phyloP scores from a whole-genome alignment of 371 early-diverging fungal genomes.

The Nematocida ausubeli region DNA sequence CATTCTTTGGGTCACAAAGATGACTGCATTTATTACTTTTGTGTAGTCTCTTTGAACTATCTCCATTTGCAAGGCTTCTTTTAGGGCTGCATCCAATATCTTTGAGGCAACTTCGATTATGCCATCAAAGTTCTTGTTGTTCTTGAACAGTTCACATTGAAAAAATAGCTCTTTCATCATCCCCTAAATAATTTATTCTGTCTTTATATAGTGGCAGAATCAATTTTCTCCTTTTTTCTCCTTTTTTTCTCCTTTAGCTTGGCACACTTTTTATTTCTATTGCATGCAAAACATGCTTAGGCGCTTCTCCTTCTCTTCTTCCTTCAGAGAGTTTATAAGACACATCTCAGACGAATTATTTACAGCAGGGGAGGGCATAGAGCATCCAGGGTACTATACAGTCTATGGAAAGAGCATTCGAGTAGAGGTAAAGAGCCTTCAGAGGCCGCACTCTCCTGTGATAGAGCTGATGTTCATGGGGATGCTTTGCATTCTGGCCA shows the following conservation, averaged over 20 bases:
- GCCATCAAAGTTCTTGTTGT: conserved; percentile 16
- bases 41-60: not conserved
- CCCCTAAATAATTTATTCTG: not conserved
- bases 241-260: no score
- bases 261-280: not conserved
- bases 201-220: not conserved
- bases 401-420: not conserved
- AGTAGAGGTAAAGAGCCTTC: conserved; percentile 13
- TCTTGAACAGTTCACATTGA: conserved; percentile 1
- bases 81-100: not conserved
- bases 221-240: not conserved
- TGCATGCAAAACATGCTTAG: not conserved
- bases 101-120: not conserved
- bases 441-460: conserved; percentile 26
- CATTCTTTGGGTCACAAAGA: conserved; percentile 5
- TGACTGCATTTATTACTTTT: conserved; percentile 22
- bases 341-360: conserved; percentile 13
- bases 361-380: conserved; percentile 17
- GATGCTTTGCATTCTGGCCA: conserved; percentile 32
- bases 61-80: conserved; percentile 15
- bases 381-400: conserved; percentile 12
- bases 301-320: conserved; percentile 13
- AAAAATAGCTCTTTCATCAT: conserved; percentile 13
- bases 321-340: conserved; percentile 18
- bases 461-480: conserved; percentile 23